Base-by-base conservation (phyloP, 331 rosid genomes). In the Quercus phellos region DNA sequence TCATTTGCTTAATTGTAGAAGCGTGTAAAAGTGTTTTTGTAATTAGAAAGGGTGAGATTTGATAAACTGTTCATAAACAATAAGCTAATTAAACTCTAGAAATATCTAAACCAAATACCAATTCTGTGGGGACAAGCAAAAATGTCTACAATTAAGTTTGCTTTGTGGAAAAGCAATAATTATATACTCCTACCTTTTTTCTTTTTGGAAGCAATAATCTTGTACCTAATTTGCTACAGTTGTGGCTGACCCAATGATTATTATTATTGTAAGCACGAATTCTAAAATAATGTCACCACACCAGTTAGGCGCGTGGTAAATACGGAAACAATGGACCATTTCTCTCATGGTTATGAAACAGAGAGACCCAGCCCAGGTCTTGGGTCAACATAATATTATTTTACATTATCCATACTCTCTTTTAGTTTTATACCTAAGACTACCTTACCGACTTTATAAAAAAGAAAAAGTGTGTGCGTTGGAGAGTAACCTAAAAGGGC, bases 91-190 rank as follows among this genome's bases (percentile, higher is more conserved):
- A 38, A 38, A 0, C 46, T 0, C 46, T 9, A 38, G 46, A 38
- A 38, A 8, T 38, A 38, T 38, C 46, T 38, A 38, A 38, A 38
- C 46, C 46, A 38, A 38, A 38, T 0, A 38, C 46, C 0, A 38
- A 38, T 67, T 55, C 34, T n/a, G 72, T 30, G 74, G 63, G 70
- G 61, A 61, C 43, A 76, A 42, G 58, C 56, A 67, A 70, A 24
- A 74, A 76, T n/a, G 34, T 80, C 34, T 35, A 34, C n/a, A 21
- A 55, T 51, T 55, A 72, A 16, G 35, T 81, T 81, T 69, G 66
- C 77, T 69, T 82, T 50, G 35, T 72, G 56, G 60, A 59, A 51
- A 78, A 78, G 73, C 35, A 43, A 76, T 42, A 46, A 30, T 75
- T 46, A 38, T 53, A 18, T 68, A 75, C 87, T 77, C 66, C 67